phyloP scores from a whole-genome alignment of 2,329 filamentous ascomycete genomes.

The Fusarium piperis region DNA sequence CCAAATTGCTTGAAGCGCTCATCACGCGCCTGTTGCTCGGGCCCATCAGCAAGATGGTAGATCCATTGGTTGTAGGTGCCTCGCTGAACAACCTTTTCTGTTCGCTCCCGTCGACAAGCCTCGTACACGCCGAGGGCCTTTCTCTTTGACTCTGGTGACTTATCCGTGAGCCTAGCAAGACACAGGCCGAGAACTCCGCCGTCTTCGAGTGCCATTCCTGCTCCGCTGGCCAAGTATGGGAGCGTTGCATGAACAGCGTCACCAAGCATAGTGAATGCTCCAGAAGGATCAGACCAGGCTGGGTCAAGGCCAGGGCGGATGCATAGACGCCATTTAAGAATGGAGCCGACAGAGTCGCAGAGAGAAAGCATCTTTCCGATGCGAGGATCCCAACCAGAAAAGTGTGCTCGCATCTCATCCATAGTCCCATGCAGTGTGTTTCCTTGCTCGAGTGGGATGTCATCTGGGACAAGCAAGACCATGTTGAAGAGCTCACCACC shows the following conservation, averaged over 20 bases:
- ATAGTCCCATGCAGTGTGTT: slow-evolving; percentile 40
- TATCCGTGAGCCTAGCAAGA: slow-evolving; percentile 56
- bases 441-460: slow-evolving; percentile 46
- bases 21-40: slow-evolving; percentile 65
- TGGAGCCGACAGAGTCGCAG: slow-evolving; percentile 59
- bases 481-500: slow-evolving; percentile 57
- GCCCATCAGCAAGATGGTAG: slow-evolving; percentile 69
- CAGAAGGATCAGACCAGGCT: slow-evolving; percentile 65
- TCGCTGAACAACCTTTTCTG: slow-evolving; percentile 66
- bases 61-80: slow-evolving; percentile 70
- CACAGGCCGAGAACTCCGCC: slow-evolving; percentile 66
- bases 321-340: slow-evolving; percentile 68
- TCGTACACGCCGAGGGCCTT: slow-evolving; percentile 61
- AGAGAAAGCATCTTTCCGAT: slow-evolving; percentile 65
- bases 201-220: slow-evolving; percentile 70
- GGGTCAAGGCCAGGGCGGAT: slow-evolving; percentile 62
- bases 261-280: slow-evolving; percentile 67
- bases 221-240: slow-evolving; percentile 66
- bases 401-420: slow-evolving; percentile 58
- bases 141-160: slow-evolving; percentile 47
- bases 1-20: slow-evolving; percentile 45
- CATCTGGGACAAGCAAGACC: slow-evolving; percentile 57
- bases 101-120: slow-evolving; percentile 64
- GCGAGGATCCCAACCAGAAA: slow-evolving; percentile 66
- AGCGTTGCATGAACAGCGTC: slow-evolving; percentile 73